Evolutionary conservation across 306 rosid species (phyloP).

Genomic region (Prinsepia uniflora): DNA sequence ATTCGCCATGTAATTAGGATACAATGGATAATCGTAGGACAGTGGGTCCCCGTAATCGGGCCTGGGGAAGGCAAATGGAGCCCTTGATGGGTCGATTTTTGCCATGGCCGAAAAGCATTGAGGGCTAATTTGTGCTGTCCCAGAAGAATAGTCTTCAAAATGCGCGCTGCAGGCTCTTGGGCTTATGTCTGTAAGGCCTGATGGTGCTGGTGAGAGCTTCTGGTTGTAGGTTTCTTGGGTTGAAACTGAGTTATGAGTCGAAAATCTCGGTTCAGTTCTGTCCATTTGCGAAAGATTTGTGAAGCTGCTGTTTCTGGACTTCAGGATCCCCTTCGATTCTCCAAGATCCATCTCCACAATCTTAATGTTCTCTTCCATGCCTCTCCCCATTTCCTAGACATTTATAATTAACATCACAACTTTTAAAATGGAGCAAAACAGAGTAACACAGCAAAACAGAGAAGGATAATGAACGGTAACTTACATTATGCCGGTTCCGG

Average conservation of each 20-base stretch:
- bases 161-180: conserved; percentile 70
- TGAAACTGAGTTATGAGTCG: conserved; percentile 35
- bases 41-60: conserved; percentile 52
- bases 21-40: conserved; percentile 59
- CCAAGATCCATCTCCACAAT: conserved; percentile 87
- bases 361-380: conserved; percentile 77
- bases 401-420: background rate
- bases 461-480: conserved; percentile 11
- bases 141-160: conserved; percentile 58
- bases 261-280: conserved; percentile 25
- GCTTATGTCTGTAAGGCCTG: conserved; percentile 57
- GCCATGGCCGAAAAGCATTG: conserved; percentile 56
- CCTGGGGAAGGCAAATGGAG: conserved; percentile 56
- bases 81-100: conserved; percentile 42
- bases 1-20: conserved; percentile 91
- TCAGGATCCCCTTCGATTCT: conserved; percentile 37
- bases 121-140: conserved; percentile 70
- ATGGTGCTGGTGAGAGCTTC: conserved; percentile 62
- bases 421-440: background rate
- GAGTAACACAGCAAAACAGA: background rate
- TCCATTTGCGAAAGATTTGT: conserved; percentile 32
- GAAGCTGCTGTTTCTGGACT: conserved; percentile 59
- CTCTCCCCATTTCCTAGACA: conserved; percentile 55
- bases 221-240: conserved; percentile 46
- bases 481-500: conserved; percentile 50